Percentiles rank a stretch among this genome's conserved stretches.
phyloP scores from a whole-genome alignment of 2,329 filamentous ascomycete species.

The Trichophyton rubrum region DNA sequence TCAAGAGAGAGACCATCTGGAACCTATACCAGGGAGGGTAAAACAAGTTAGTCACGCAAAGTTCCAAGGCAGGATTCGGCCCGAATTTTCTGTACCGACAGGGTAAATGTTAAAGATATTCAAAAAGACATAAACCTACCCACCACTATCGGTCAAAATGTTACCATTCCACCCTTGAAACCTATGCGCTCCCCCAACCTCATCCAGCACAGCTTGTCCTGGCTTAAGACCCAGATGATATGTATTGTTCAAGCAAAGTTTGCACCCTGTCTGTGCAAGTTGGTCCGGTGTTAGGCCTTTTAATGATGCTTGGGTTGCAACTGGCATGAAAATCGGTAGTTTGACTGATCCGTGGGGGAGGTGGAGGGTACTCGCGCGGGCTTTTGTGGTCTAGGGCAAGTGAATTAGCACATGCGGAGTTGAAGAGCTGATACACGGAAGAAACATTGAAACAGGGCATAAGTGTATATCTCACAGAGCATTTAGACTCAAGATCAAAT shows the following conservation, averaged over 20 bases:
- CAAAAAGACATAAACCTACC: constrained; percentile 23
- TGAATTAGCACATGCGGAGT: not conserved
- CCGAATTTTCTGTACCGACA: not conserved
- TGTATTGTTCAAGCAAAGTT: constrained; percentile 92
- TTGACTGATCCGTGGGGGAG: constrained; percentile 85
- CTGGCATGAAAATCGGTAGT: constrained; percentile 95
- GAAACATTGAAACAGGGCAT: not conserved
- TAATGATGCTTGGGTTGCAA: constrained; percentile 88
- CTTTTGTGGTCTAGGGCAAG: constrained; percentile 68
- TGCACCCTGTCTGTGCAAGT: constrained; percentile 75
- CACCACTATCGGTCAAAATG: constrained; percentile 61
- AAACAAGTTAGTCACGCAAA: constrained; percentile 2
- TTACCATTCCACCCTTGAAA: constrained; percentile 93
- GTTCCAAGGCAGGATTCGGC: not conserved
- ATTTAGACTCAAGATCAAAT: constrained; percentile 65
- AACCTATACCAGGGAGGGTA: constrained; percentile 47
- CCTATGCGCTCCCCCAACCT: constrained; percentile 83
- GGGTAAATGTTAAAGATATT: not conserved
- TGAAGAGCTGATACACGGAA: not conserved
- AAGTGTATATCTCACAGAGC: constrained; percentile 50
- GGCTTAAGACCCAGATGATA: constrained; percentile 94
- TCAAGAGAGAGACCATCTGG: constrained; percentile 94
- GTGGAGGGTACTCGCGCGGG: constrained; percentile 72
- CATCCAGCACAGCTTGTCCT: constrained; percentile 75
- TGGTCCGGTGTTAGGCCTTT: constrained; percentile 92